phyloP scores from a whole-genome alignment of 129 eudicot species.

The Saussurea involucrata region DNA sequence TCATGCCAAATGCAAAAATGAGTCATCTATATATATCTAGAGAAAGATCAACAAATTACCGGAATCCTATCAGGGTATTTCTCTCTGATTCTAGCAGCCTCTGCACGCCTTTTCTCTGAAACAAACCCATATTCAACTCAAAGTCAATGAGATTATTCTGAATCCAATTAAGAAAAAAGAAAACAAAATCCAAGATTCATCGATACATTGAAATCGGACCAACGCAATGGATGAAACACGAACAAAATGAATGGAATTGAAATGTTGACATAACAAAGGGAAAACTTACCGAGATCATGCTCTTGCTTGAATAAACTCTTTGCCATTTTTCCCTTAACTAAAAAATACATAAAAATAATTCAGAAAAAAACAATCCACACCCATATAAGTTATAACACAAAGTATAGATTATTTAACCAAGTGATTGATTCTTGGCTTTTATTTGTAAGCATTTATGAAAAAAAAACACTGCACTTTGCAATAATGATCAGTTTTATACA shows the following conservation, averaged over 20 bases:
- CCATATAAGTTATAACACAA: neutral
- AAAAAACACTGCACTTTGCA: neutral
- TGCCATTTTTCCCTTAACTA: constrained; percentile 43
- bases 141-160: neutral
- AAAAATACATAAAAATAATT: neutral
- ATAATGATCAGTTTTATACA: neutral
- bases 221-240: neutral
- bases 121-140: neutral
- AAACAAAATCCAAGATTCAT: neutral
- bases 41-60: constrained; percentile 40
- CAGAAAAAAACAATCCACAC: neutral
- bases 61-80: constrained; percentile 82
- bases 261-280: neutral
- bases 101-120: constrained; percentile 76
- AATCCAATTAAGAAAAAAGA: neutral
- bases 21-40: neutral
- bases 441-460: neutral
- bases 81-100: constrained; percentile 79
- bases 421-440: neutral
- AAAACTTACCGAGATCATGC: constrained; percentile 53
- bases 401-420: neutral
- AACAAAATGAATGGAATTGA: neutral
- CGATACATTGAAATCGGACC: neutral
- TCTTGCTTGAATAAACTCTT: constrained; percentile 72
- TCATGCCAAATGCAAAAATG: neutral